phyloP scores from a whole-genome alignment of 2,329 filamentous ascomycete genomes.

The Pestalotiopsis sp. region DNA sequence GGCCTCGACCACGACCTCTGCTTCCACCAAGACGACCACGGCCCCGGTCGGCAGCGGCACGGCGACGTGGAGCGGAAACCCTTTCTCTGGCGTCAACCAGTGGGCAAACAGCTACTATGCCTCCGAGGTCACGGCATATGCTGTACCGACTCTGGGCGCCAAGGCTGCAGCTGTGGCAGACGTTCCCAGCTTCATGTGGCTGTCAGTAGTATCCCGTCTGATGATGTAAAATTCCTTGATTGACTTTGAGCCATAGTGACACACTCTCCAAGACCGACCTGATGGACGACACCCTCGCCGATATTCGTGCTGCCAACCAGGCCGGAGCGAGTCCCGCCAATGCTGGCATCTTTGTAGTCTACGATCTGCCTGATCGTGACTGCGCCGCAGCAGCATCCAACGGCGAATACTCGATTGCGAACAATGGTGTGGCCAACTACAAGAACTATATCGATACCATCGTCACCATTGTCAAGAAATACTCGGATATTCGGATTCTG shows the following conservation, averaged over 20 bases:
- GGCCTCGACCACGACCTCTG: slow-evolving; percentile 11
- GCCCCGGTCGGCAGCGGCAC: slow-evolving; percentile 34
- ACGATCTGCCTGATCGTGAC: slow-evolving; percentile 61
- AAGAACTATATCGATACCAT: slow-evolving; percentile 57
- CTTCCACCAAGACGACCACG: slow-evolving; percentile 23
- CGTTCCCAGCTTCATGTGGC: slow-evolving; percentile 56
- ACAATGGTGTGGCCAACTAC: slow-evolving; percentile 56
- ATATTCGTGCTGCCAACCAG: slow-evolving; percentile 42
- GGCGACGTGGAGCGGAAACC: slow-evolving; percentile 54
- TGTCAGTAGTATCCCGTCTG: slow-evolving; percentile 35
- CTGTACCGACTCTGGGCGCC: slow-evolving; percentile 64
- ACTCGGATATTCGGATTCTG: slow-evolving; percentile 45
- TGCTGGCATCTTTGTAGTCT: slow-evolving; percentile 55
- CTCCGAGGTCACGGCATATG: slow-evolving; percentile 55
- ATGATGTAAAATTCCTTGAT: neutral
- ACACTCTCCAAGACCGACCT: slow-evolving; percentile 50
- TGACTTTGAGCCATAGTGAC: slow-evolving; percentile 39
- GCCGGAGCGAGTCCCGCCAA: slow-evolving; percentile 41
- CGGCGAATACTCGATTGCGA: slow-evolving; percentile 54
- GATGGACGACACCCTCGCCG: slow-evolving; percentile 47
- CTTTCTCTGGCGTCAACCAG: slow-evolving; percentile 50
- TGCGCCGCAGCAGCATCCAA: slow-evolving; percentile 60
- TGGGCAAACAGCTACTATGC: slow-evolving; percentile 59
- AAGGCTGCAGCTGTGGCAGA: slow-evolving; percentile 54
- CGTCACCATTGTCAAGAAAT: slow-evolving; percentile 41